Evolutionary conservation across 441 rosid genomes (phyloP).

Genomic region (Croton setiger): DNA sequence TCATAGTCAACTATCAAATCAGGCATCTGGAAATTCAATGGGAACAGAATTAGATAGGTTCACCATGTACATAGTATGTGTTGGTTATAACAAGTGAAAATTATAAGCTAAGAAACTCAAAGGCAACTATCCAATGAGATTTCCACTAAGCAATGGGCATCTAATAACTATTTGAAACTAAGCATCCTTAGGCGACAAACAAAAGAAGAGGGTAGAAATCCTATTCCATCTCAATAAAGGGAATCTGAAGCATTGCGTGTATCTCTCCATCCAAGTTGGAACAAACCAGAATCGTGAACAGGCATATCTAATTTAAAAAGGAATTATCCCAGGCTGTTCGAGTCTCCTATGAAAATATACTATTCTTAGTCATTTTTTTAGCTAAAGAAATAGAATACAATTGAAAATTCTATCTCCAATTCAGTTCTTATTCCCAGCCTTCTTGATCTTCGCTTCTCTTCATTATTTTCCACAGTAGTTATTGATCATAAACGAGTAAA

Average conservation of each 20-base stretch:
- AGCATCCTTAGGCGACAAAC: neutral
- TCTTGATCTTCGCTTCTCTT: too few species aligned
- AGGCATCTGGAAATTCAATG: conserved; percentile 58
- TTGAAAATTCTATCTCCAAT: too few species aligned
- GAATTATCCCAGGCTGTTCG: neutral
- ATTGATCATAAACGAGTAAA: too few species aligned
- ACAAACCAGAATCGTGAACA: too few species aligned
- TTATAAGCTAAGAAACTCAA: neutral
- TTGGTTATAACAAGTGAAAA: neutral
- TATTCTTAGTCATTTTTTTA: neutral
- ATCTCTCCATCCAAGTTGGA: too few species aligned
- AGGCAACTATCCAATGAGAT: neutral
- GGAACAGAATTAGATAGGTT: neutral
- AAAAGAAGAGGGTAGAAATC: neutral
- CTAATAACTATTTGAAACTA: conserved; percentile 3
- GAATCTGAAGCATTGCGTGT: neutral
- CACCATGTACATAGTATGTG: neutral
- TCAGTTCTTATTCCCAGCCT: too few species aligned
- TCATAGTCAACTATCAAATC: conserved; percentile 81
- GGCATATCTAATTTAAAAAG: neutral
- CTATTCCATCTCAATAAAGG: neutral
- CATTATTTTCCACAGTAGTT: too few species aligned
- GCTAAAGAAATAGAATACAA: neutral
- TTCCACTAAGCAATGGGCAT: neutral
- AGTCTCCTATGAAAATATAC: neutral